Percentiles rank a stretch among this genome's conserved stretches.
These are phyloP conservation scores for Xylaria polymorpha DNA, from an alignment of 2,329 filamentous ascomycete genomes.

Conservation along the genomic window DNA sequence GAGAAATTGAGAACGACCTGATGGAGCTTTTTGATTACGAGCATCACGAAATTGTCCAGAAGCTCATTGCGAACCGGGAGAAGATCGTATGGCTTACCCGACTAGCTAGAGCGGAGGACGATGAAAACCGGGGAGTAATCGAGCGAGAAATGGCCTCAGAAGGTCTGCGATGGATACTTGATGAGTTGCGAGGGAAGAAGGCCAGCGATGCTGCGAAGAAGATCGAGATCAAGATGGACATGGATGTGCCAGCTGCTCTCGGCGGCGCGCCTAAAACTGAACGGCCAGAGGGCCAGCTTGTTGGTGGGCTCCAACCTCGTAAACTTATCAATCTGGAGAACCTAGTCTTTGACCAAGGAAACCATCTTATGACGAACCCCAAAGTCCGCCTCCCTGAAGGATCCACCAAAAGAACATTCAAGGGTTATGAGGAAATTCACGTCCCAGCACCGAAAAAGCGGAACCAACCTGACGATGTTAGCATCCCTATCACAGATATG, in stretches of 20 bases:
- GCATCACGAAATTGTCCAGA: conserved; percentile 90
- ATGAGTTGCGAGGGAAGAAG: conserved; percentile 84
- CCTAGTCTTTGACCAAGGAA: conserved; percentile 95
- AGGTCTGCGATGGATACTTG: conserved; percentile 85
- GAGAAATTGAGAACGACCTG: conserved; percentile 96
- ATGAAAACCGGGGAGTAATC: conserved; percentile 78
- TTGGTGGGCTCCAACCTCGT: conserved; percentile 86
- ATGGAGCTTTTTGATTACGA: conserved; percentile 99
- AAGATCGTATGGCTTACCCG: conserved; percentile 96
- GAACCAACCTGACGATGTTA: conserved; percentile 80
- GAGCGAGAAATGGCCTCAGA: conserved; percentile 93
- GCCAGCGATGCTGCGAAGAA: conserved; percentile 70
- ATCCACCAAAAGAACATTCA: conserved; percentile 94
- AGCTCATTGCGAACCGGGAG: conserved; percentile 89
- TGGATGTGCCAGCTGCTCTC: conserved; percentile 76
- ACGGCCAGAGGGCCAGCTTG: conserved; percentile 73
- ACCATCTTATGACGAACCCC: conserved; percentile 99
- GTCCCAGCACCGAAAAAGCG: conserved; percentile 93
- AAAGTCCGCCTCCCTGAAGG: conserved; percentile 94
- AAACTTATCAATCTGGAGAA: conserved; percentile 95
- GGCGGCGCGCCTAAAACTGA: conserved; percentile 64
- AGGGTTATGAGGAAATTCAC: conserved; percentile 98
- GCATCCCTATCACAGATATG: conserved; percentile 86
- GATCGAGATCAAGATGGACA: conserved; percentile 95
- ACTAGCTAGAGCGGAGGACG: conserved; percentile 83